Evolutionary conservation across 2,329 filamentous ascomycete species (phyloP).

Genomic region (Triangularia verruculosa): DNA sequence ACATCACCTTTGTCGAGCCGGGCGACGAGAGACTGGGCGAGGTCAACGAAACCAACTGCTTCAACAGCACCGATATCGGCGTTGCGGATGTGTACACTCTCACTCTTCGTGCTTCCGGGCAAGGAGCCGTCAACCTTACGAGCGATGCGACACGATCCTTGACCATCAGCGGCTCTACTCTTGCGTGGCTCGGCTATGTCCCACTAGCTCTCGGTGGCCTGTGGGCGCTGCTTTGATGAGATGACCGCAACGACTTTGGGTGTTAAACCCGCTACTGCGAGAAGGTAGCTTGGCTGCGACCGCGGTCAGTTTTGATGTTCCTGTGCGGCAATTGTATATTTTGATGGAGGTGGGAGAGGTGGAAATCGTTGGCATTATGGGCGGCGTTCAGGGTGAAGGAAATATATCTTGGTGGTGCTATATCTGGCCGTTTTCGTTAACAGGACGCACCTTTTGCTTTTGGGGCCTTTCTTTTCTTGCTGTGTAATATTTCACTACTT

Average conservation of each 20-base stretch:
- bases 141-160: conserved; percentile 31
- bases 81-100: conserved; percentile 77
- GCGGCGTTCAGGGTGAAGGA: neutral
- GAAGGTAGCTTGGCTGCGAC: no score
- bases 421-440: neutral
- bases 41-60: conserved; percentile 82
- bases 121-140: conserved; percentile 32
- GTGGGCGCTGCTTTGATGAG: conserved; percentile 39
- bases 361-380: neutral
- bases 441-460: neutral
- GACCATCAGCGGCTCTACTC: conserved; percentile 20
- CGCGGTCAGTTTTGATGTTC: no score
- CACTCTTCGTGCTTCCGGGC: conserved; percentile 45
- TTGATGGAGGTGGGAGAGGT: neutral
- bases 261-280: neutral
- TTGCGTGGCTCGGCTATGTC: conserved; percentile 40
- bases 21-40: conserved; percentile 62
- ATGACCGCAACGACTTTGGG: neutral
- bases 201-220: conserved; percentile 40
- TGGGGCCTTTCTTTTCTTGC: conserved; percentile 1
- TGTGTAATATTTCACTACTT: neutral
- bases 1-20: conserved; percentile 86
- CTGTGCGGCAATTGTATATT: neutral
- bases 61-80: conserved; percentile 75
- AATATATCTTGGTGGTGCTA: neutral